Evolutionary conservation across 2,329 filamentous ascomycete genomes (phyloP).

Genomic region (Aspergillus viridinutans): DNA sequence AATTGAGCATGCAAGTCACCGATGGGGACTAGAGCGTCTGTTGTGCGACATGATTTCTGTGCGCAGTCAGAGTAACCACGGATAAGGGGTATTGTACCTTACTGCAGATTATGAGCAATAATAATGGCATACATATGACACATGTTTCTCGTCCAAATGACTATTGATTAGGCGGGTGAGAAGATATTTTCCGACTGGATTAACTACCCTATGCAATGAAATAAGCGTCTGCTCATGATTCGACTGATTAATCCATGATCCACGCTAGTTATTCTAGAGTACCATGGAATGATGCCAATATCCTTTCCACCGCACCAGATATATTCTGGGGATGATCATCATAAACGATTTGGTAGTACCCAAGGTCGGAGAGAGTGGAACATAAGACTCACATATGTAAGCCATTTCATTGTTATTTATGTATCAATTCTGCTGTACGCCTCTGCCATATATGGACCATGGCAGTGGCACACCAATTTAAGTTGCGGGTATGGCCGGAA

Average conservation of each 20-base stretch:
- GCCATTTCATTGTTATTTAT: neutral
- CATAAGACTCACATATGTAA: neutral
- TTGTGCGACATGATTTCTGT: conserved; percentile 6
- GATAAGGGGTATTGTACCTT: too few species aligned
- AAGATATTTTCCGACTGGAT: conserved; percentile 9
- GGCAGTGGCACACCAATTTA: conserved; percentile 8
- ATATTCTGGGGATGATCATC: neutral
- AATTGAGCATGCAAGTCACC: conserved; percentile 7
- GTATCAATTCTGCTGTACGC: neutral
- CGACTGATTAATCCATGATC: neutral
- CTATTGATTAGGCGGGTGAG: conserved; percentile 2
- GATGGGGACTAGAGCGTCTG: conserved; percentile 4
- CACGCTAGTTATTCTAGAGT: neutral
- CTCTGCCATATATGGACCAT: neutral
- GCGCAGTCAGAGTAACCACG: neutral
- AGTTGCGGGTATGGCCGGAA: conserved; percentile 13
- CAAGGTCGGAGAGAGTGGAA: neutral
- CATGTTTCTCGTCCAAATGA: conserved; percentile 1
- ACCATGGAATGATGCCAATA: neutral
- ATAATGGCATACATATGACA: conserved; percentile 1
- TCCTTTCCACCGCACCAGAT: neutral
- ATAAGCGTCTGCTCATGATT: neutral
- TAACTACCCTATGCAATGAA: neutral
- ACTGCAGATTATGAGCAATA: neutral
- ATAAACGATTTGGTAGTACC: neutral